phyloP scores from a whole-genome alignment of 805 yeast genomes.

The Spathaspora arborariae region DNA sequence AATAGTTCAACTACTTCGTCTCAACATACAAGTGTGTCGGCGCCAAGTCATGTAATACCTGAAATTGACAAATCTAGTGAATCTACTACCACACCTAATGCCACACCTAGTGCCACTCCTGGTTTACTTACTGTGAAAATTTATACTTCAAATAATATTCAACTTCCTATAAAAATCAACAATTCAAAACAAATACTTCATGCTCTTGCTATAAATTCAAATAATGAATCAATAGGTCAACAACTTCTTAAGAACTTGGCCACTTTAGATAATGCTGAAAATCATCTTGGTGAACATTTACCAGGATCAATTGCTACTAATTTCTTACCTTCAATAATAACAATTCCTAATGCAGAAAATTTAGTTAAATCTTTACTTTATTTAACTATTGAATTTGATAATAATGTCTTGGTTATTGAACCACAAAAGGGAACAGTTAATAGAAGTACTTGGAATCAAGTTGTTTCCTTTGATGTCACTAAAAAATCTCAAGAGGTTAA shows the following conservation, averaged over 20 bases:
- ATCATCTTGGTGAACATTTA: slow-evolving; percentile 19
- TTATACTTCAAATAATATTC: slow-evolving; percentile 63
- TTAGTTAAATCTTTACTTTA: slow-evolving; percentile 68
- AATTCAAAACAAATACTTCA: slow-evolving; percentile 60
- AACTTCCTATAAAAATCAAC: slow-evolving; percentile 66
- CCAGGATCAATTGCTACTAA: slow-evolving; percentile 31
- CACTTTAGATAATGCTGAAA: slow-evolving; percentile 12
- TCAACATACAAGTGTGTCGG: background rate
- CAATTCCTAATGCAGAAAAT: slow-evolving; percentile 50
- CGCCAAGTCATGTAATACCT: background rate
- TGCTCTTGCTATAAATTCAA: slow-evolving; percentile 58
- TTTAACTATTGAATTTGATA: slow-evolving; percentile 90
- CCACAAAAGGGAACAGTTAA: slow-evolving; percentile 80
- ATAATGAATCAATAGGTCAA: slow-evolving; percentile 24
- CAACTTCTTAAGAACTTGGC: slow-evolving; percentile 31
- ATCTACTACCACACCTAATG: background rate
- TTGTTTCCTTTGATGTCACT: slow-evolving; percentile 83
- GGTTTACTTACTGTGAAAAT: slow-evolving; percentile 78
- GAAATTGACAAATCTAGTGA: background rate
- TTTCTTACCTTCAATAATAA: slow-evolving; percentile 50
- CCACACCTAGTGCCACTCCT: slow-evolving; percentile 31
- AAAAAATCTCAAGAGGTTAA: slow-evolving; percentile 30
- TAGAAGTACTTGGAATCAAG: slow-evolving; percentile 80
- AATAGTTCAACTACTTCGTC: background rate
- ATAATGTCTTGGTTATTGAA: slow-evolving; percentile 84